Conservation (phyloP, 148 eudicot genomes). For the Camellia lanceoleosa region DNA sequence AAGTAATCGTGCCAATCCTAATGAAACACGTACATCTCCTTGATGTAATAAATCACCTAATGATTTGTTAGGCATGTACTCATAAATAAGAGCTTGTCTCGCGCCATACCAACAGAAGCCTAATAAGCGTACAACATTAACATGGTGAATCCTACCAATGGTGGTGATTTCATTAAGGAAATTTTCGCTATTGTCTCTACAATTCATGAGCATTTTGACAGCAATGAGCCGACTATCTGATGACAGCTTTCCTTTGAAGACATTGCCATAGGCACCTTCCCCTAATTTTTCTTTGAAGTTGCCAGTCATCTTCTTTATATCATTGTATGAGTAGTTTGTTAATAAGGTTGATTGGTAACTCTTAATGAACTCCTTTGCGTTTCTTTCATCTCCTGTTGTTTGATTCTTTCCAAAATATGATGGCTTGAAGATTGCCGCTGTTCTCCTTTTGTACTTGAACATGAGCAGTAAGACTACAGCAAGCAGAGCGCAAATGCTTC, state of each 20-base stretch:
- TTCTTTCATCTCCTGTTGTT: slow-evolving; percentile 1
- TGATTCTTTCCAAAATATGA: neutral
- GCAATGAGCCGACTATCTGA: slow-evolving; percentile 17
- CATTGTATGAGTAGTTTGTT: slow-evolving; percentile 14
- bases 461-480: neutral
- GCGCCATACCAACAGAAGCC: slow-evolving; percentile 17
- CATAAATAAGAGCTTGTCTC: slow-evolving; percentile 17
- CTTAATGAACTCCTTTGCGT: slow-evolving; percentile 14
- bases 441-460: slow-evolving; percentile 18
- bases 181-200: slow-evolving; percentile 6
- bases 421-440: neutral
- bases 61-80: slow-evolving; percentile 18
- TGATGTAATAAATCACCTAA: slow-evolving; percentile 1
- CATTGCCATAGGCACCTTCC: slow-evolving; percentile 16
- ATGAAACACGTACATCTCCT: neutral
- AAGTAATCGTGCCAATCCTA: slow-evolving; percentile 6
- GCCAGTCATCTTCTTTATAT: slow-evolving; percentile 17
- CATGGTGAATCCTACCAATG: slow-evolving; percentile 16
- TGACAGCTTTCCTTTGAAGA: slow-evolving; percentile 1
- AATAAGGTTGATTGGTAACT: slow-evolving; percentile 15
- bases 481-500: slow-evolving; percentile 14
- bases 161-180: slow-evolving; percentile 17
- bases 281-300: slow-evolving; percentile 14
- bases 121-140: slow-evolving; percentile 10
- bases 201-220: slow-evolving; percentile 15